A percentile compares a stretch with the other conserved stretches of the same genome.
Evolutionary conservation across 805 yeast species (phyloP).

Genomic region (Dipodascus geniculatus): DNA sequence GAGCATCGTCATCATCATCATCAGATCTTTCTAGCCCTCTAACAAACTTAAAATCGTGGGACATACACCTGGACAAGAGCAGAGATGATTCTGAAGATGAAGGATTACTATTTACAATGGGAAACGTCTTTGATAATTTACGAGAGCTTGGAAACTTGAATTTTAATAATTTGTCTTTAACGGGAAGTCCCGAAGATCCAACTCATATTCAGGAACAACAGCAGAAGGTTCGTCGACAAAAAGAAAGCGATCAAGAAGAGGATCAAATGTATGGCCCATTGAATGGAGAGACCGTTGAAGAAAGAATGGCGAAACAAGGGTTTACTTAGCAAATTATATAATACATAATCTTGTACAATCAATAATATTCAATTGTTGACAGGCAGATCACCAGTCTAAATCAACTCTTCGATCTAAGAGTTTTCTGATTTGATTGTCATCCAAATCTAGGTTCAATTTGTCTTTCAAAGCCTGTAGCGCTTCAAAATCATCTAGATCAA

Average conservation of each 20-base stretch:
- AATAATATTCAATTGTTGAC: too few species aligned
- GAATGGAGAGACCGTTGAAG: constrained; percentile 7
- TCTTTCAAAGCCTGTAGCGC: not conserved
- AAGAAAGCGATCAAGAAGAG: constrained; percentile 2
- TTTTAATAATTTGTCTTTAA: not conserved
- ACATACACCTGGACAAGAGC: constrained; percentile 9
- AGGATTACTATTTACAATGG: constrained; percentile 13
- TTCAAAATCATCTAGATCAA: not conserved
- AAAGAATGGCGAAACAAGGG: constrained; percentile 1
- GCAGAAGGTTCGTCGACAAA: too few species aligned
- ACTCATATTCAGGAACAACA: not conserved
- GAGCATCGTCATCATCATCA: not conserved
- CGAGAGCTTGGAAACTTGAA: constrained; percentile 9
- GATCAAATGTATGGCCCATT: constrained; percentile 4
- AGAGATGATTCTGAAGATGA: constrained; percentile 16
- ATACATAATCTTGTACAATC: too few species aligned
- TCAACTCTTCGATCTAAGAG: not conserved
- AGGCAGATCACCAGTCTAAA: not conserved
- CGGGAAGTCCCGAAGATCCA: not conserved
- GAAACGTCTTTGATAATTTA: constrained; percentile 14
- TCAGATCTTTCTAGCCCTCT: constrained; percentile 1
- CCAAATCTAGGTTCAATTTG: not conserved
- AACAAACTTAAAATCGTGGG: constrained; percentile 12
- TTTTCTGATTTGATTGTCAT: not conserved
- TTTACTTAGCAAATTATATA: not conserved